A percentile compares a stretch with the other conserved stretches of the same genome.
Evolutionary conservation across 75 land plant genomes (phyloP).

Genomic region (Cunninghamia lanceolata): DNA sequence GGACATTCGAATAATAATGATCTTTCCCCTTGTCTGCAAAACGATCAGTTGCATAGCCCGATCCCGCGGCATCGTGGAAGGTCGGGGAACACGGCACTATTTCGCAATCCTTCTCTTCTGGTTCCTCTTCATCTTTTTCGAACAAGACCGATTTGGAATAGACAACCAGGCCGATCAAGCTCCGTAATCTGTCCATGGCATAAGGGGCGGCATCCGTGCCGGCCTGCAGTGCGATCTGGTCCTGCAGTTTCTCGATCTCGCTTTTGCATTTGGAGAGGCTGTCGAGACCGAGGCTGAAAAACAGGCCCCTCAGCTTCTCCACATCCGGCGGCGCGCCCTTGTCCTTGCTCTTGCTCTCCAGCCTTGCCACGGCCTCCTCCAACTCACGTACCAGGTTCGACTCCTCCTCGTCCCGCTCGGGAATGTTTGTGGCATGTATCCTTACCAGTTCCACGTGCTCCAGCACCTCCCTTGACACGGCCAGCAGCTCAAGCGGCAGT

Average conservation of each 20-base stretch:
- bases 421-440: not conserved
- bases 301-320: not conserved
- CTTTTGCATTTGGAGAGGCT: no score
- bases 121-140: not conserved
- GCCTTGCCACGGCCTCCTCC: no score
- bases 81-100: slow-evolving; percentile 8
- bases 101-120: not conserved
- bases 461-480: not conserved
- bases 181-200: no score
- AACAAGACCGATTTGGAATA: slow-evolving; percentile 38
- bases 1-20: slow-evolving; percentile 38
- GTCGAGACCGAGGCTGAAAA: slow-evolving; percentile 26
- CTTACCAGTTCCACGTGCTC: not conserved
- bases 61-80: not conserved
- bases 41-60: not conserved
- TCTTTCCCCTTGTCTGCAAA: not conserved
- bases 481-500: not conserved
- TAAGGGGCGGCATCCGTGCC: slow-evolving; percentile 49
- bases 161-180: slow-evolving; percentile 9
- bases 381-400: no score
- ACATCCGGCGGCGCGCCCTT: not conserved
- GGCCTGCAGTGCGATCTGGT: slow-evolving; percentile 36
- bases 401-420: not conserved
- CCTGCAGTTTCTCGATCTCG: no score
- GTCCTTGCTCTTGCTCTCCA: not conserved